phyloP scores from a whole-genome alignment of 2,329 filamentous ascomycete species.

The Colletotrichum truncatum region DNA sequence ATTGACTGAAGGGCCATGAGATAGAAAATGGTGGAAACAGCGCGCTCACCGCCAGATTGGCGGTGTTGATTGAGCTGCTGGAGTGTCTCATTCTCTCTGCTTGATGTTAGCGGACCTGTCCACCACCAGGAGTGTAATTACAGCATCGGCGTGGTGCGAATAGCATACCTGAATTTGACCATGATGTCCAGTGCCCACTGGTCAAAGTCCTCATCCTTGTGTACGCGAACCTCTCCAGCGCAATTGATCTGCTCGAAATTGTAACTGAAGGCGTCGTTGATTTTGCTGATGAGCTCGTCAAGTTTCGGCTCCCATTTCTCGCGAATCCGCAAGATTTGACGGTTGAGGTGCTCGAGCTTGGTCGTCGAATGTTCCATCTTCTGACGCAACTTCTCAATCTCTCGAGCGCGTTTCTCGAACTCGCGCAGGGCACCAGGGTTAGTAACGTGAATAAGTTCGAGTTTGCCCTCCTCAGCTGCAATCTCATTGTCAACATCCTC shows the following conservation, averaged over 20 bases:
- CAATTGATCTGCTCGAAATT: slow-evolving; percentile 96
- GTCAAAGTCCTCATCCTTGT: slow-evolving; percentile 94
- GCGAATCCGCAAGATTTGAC: slow-evolving; percentile 72
- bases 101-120: neutral
- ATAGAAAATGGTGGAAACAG: slow-evolving; percentile 98
- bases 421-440: slow-evolving; percentile 80
- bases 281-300: slow-evolving; percentile 79
- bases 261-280: slow-evolving; percentile 90
- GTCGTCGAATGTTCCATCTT: slow-evolving; percentile 63
- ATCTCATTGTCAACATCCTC: slow-evolving; percentile 79
- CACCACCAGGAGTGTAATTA: too few species aligned
- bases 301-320: slow-evolving; percentile 84
- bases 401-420: slow-evolving; percentile 75
- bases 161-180: slow-evolving; percentile 87
- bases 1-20: slow-evolving; percentile 97
- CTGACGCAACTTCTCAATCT: slow-evolving; percentile 72
- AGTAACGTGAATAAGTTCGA: slow-evolving; percentile 83
- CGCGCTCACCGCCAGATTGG: slow-evolving; percentile 94
- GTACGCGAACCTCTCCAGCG: slow-evolving; percentile 86
- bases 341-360: slow-evolving; percentile 63
- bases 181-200: slow-evolving; percentile 93
- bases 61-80: slow-evolving; percentile 90
- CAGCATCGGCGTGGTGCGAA: neutral
- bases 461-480: slow-evolving; percentile 74
- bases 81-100: slow-evolving; percentile 80